Base-by-base conservation (phyloP, 2,329 filamentous ascomycete genomes). In the Ophidiomyces ophidiicola region DNA sequence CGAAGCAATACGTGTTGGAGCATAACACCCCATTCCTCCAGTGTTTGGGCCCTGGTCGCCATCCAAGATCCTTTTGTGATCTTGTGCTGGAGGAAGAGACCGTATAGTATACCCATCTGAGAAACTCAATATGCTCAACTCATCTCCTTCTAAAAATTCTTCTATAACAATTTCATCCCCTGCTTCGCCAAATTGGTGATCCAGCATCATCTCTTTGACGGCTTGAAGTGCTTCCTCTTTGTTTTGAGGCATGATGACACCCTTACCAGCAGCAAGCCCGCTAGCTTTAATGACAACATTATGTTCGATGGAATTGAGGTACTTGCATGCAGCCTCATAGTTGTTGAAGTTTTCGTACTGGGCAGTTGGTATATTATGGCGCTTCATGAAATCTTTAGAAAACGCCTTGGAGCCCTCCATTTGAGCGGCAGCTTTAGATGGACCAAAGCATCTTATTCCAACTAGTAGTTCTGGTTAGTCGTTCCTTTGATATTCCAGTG, bases 381-480 rank as follows among this genome's bases (percentile, higher is more conserved):
- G 78, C 61, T 82, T 80, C 90, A 96, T 98, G 57, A 96, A 96
- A 61, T 96, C 87, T 60, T 98, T 98, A 46, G 83, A 86, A 61
- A 92, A 96, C 7, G 88, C 83, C 69, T 98, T 98, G 66, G 83
- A 92, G 44, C 90, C 90, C 63, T 98, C 90, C 73, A 98, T 84
- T 31, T 75, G 74, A 12, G 90, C 87, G 15, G 90, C 88, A 34
- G 76, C 76, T 63, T 82, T 78, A 42, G 78, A 82, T 4, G 90
- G 90, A 1, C 88, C 90, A 55, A 94, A 96, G 61, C 77, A 80
- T 50, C 75, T 72, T 56, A 94, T 85, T 33, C 80, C 78, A 35
- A 73, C 79, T 69, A 44, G 33, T n/a, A 39, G 12, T 30, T 28
- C n/a, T n/a, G n/a, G n/a, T n/a, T 17, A 30, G 36, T 23, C n/a